Evolutionary conservation across 2,329 filamentous ascomycete species (phyloP).

Genomic region (Stagonosporopsis rhizophila): DNA sequence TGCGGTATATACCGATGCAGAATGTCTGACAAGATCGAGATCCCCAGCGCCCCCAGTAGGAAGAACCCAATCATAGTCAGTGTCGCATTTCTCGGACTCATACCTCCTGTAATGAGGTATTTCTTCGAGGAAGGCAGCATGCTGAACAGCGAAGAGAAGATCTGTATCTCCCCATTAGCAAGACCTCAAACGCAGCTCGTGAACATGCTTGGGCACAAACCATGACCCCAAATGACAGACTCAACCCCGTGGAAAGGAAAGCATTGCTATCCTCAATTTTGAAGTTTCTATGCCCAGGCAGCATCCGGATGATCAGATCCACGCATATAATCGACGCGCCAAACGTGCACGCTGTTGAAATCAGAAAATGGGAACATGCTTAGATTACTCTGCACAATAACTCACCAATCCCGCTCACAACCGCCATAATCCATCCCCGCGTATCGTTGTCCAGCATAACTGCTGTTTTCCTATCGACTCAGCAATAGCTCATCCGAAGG

Average conservation of each 20-base stretch:
- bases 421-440: conserved; percentile 90
- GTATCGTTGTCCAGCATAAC: conserved; percentile 65
- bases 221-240: conserved; percentile 96
- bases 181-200: not conserved
- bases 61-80: conserved; percentile 75
- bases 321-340: conserved; percentile 82
- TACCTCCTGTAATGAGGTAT: conserved; percentile 75
- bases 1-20: conserved; percentile 78
- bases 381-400: conserved; percentile 2
- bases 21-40: conserved; percentile 74
- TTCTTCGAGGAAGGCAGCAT: conserved; percentile 88
- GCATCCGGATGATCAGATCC: conserved; percentile 75
- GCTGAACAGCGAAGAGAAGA: conserved; percentile 90
- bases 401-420: conserved; percentile 77
- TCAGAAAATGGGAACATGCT: conserved; percentile 20
- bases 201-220: conserved; percentile 62
- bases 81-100: conserved; percentile 70
- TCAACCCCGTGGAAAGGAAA: conserved; percentile 87
- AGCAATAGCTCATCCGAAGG: too few relatives aligned
- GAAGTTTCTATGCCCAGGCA: conserved; percentile 79
- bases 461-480: conserved; percentile 3
- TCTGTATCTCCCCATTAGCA: conserved; percentile 57
- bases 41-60: conserved; percentile 74
- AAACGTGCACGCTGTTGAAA: conserved; percentile 45
- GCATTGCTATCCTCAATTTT: conserved; percentile 86